Evolutionary conservation across 176 grass and related monocot species (phyloP).

Genomic region (Elymus sibiricus): DNA sequence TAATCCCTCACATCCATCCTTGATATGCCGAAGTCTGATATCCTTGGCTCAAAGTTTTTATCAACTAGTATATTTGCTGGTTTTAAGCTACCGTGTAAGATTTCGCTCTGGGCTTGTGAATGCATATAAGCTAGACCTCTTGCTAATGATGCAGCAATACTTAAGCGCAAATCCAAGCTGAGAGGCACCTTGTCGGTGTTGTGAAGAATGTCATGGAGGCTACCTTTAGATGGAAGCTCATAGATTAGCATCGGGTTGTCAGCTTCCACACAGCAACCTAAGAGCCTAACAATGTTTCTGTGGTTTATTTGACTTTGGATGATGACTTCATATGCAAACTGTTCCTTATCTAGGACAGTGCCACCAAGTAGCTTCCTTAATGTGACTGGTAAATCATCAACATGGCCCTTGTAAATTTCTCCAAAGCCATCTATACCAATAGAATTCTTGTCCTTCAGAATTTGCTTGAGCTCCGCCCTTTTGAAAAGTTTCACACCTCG

Average conservation of each 20-base stretch:
- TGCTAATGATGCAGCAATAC: not conserved
- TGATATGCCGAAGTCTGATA: not conserved
- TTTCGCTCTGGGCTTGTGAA: not conserved
- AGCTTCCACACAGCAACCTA: not conserved
- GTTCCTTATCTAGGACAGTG: accelerated
- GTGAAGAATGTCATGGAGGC: not conserved
- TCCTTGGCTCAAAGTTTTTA: not conserved
- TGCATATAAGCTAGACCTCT: not conserved
- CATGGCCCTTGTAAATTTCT: not conserved
- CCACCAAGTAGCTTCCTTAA: not conserved
- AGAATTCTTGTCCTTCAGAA: not conserved
- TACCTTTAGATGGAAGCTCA: not conserved
- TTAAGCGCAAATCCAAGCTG: not conserved
- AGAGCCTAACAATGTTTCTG: not conserved
- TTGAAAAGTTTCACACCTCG: not conserved
- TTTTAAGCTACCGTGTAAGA: not conserved
- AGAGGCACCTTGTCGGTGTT: not conserved
- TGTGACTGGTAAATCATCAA: accelerated
- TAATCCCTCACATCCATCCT: not conserved
- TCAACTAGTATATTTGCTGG: not conserved
- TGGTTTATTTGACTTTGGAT: not conserved
- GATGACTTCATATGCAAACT: not conserved
- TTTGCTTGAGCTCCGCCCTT: not conserved
- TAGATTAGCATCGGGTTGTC: not conserved
- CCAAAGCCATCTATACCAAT: not conserved